Conservation (phyloP, 495 filamentous ascomycete species). For the Thermothielavioides terrestris region DNA sequence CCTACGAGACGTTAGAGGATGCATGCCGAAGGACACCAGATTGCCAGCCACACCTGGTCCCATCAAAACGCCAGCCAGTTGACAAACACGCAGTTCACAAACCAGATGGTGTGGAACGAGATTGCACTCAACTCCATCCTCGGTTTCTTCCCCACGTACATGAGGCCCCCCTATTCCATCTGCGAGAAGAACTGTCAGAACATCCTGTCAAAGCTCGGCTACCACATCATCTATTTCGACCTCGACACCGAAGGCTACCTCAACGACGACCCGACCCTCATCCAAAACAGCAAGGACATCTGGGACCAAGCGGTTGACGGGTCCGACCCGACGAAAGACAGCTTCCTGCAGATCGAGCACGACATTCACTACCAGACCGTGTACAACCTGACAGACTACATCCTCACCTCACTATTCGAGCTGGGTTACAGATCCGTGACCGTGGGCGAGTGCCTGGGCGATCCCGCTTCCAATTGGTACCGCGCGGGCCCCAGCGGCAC, state of each 20-base stretch:
- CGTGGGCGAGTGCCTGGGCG: constrained; percentile 65
- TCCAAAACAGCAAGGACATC: constrained; percentile 65
- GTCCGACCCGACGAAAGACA: constrained; percentile 35
- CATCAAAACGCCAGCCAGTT: constrained; percentile 61
- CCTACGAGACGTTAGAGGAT: constrained; percentile 30
- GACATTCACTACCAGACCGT: constrained; percentile 73
- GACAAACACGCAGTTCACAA: constrained; percentile 46
- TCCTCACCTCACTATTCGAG: constrained; percentile 49
- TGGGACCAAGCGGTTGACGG: constrained; percentile 50
- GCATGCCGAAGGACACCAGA: constrained; percentile 72
- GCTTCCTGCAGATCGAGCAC: constrained; percentile 64
- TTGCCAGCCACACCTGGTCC: constrained; percentile 81
- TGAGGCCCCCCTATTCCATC: constrained; percentile 73
- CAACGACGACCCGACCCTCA: constrained; percentile 48
- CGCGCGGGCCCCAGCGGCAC: constrained; percentile 23
- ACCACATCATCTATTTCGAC: constrained; percentile 67
- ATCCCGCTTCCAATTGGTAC: constrained; percentile 66
- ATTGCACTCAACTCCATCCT: constrained; percentile 71
- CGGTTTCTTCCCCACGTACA: constrained; percentile 76
- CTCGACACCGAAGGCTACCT: constrained; percentile 75
- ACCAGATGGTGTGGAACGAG: constrained; percentile 71
- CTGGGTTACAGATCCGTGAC: constrained; percentile 60
- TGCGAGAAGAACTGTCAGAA: constrained; percentile 53
- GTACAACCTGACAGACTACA: constrained; percentile 66
- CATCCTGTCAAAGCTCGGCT: constrained; percentile 58